Percentiles rank a stretch among this genome's conserved stretches.
phyloP scores from a whole-genome alignment of 306 rosid species.

The Rosa multiflora region DNA sequence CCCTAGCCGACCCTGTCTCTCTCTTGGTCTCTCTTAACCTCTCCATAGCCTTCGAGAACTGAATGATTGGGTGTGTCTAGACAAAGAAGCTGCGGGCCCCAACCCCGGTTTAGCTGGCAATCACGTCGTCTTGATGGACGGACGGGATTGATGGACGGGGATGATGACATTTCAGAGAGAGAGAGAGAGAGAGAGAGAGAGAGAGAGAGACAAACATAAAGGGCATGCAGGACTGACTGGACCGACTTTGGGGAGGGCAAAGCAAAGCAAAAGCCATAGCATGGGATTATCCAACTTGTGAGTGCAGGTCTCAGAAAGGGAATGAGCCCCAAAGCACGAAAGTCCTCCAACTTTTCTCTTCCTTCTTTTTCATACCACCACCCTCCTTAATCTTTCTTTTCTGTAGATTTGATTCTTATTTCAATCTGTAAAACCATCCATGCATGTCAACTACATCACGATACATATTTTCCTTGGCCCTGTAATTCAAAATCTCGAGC shows the following conservation, averaged over 20 bases:
- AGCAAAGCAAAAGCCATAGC: slow-evolving; percentile 4
- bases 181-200: slow-evolving; percentile 6
- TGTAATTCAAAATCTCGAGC: neutral
- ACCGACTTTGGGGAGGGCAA: neutral
- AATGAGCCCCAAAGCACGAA: slow-evolving; percentile 5
- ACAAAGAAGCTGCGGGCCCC: slow-evolving; percentile 26
- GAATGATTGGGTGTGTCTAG: slow-evolving; percentile 28
- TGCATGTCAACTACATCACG: slow-evolving; percentile 5
- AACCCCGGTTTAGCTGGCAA: slow-evolving; percentile 27
- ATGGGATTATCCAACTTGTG: slow-evolving; percentile 25
- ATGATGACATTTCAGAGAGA: neutral
- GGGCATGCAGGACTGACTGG: neutral
- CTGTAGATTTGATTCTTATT: slow-evolving; percentile 18
- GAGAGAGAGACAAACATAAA: slow-evolving; percentile 9
- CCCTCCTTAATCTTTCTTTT: neutral
- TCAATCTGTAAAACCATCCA: neutral
- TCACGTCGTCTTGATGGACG: slow-evolving; percentile 33
- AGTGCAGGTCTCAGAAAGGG: slow-evolving; percentile 10
- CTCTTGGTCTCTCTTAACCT: neutral
- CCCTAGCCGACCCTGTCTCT: neutral
- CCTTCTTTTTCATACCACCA: neutral
- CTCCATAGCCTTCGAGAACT: slow-evolving; percentile 18
- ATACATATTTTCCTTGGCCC: neutral
- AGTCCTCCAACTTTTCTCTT: slow-evolving; percentile 4
- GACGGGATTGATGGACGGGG: slow-evolving; percentile 28